Evolutionary conservation across 805 yeast species (phyloP).

Genomic region (Candida argentea): DNA sequence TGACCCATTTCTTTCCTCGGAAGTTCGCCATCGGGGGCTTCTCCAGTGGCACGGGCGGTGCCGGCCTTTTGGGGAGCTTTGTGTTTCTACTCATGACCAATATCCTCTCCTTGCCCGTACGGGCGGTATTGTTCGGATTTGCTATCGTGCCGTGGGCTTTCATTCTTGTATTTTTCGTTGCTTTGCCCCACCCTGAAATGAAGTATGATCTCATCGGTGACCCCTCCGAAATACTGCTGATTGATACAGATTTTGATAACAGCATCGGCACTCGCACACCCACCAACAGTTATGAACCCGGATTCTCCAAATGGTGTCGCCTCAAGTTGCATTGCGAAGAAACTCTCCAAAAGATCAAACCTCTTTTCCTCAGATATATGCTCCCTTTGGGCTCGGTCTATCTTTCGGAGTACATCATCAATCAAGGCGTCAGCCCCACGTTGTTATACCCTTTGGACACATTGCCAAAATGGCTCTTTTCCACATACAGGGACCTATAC

Average conservation of each 20-base stretch:
- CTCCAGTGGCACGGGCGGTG: slow-evolving; percentile 94
- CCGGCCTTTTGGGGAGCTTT: slow-evolving; percentile 81
- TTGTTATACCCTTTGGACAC: slow-evolving; percentile 63
- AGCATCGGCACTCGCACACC: background rate
- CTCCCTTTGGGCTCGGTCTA: slow-evolving; percentile 78
- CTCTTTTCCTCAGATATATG: slow-evolving; percentile 60
- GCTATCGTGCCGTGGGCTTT: slow-evolving; percentile 44
- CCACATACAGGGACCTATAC: slow-evolving; percentile 70
- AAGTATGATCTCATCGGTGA: slow-evolving; percentile 1
- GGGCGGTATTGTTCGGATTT: slow-evolving; percentile 46
- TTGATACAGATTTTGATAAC: background rate
- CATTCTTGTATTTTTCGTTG: slow-evolving; percentile 16
- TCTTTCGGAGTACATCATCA: slow-evolving; percentile 76
- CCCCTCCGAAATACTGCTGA: background rate
- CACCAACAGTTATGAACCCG: background rate
- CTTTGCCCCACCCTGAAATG: slow-evolving; percentile 6
- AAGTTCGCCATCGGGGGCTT: slow-evolving; percentile 67
- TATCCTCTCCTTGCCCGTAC: slow-evolving; percentile 46
- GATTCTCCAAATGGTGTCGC: background rate
- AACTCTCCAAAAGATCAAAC: slow-evolving; percentile 21
- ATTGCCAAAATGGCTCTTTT: slow-evolving; percentile 50
- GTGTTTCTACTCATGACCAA: slow-evolving; percentile 65
- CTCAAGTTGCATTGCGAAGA: slow-evolving; percentile 8
- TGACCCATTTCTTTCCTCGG: slow-evolving; percentile 66
- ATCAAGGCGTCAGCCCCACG: slow-evolving; percentile 89